phyloP scores from a whole-genome alignment of 345 rosid genomes.

The Aquilaria malaccensis region DNA sequence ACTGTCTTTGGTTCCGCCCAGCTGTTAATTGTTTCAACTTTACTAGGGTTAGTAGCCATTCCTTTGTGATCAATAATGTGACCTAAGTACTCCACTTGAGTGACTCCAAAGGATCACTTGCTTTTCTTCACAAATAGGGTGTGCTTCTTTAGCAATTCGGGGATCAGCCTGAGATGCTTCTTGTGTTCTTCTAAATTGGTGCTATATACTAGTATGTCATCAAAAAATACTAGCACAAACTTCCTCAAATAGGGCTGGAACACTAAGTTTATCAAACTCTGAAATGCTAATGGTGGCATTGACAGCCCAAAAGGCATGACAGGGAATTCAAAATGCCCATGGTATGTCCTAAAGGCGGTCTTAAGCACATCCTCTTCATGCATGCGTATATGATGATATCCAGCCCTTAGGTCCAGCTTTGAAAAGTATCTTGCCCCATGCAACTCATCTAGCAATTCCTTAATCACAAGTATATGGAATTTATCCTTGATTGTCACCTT shows the following conservation, averaged over 20 bases:
- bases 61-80: not conserved
- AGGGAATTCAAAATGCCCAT: not conserved
- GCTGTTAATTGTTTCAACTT: not conserved
- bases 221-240: not conserved
- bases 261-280: not conserved
- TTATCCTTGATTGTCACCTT: constrained; percentile 1
- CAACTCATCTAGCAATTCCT: not conserved
- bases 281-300: not conserved
- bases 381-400: not conserved
- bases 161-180: not conserved
- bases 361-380: not conserved
- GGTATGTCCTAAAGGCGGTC: not conserved
- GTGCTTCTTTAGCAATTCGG: not conserved
- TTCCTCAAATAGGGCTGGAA: not conserved
- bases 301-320: constrained; percentile 1
- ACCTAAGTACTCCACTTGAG: not conserved
- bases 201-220: too few relatives aligned
- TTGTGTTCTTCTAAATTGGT: not conserved
- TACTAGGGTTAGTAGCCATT: not conserved
- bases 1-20: not conserved
- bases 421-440: not conserved
- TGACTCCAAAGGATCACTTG: constrained; percentile 1
- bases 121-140: not conserved
- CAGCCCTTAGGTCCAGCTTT: not conserved
- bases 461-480: not conserved